These are phyloP conservation scores for Soucietia sequanensis DNA, from an alignment of 805 yeast species.

Conservation along the genomic window DNA sequence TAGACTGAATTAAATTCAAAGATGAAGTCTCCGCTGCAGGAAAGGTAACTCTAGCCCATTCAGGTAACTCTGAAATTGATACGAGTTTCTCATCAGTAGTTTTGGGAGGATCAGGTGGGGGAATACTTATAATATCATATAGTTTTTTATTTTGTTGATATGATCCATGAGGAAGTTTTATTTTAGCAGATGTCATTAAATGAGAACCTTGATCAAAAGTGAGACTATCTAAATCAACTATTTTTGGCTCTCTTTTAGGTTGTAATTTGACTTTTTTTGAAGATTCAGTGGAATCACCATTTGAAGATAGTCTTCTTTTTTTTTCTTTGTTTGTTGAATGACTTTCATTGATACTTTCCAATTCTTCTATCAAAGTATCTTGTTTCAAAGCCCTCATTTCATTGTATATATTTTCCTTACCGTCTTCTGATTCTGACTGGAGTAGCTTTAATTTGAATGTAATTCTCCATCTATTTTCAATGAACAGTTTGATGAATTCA, in stretches of 20 bases:
- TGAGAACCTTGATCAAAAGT: slow-evolving; percentile 73
- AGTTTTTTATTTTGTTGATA: slow-evolving; percentile 67
- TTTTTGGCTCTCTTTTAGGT: slow-evolving; percentile 40
- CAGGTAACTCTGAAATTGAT: slow-evolving; percentile 63
- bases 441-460: slow-evolving; percentile 50
- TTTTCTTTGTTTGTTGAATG: slow-evolving; percentile 4
- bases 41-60: slow-evolving; percentile 79
- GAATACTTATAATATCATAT: slow-evolving; percentile 91
- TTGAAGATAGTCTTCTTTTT: slow-evolving; percentile 19
- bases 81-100: slow-evolving; percentile 48
- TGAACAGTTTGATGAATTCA: slow-evolving; percentile 46
- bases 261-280: slow-evolving; percentile 8
- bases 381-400: slow-evolving; percentile 48
- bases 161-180: slow-evolving; percentile 81
- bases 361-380: slow-evolving; percentile 40
- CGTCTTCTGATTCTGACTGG: slow-evolving; percentile 27
- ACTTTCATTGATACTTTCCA: slow-evolving; percentile 17
- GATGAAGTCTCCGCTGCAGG: slow-evolving; percentile 62
- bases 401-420: slow-evolving; percentile 29
- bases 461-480: slow-evolving; percentile 50
- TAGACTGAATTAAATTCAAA: slow-evolving; percentile 81
- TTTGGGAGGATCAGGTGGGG: slow-evolving; percentile 61
- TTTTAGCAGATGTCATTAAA: slow-evolving; percentile 61
- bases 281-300: slow-evolving; percentile 8
- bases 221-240: slow-evolving; percentile 62